Percentiles rank a stretch among this genome's conserved stretches.
Evolutionary conservation across 2,329 filamentous ascomycete species (phyloP).

Genomic region (Trichoderma simmonsii): DNA sequence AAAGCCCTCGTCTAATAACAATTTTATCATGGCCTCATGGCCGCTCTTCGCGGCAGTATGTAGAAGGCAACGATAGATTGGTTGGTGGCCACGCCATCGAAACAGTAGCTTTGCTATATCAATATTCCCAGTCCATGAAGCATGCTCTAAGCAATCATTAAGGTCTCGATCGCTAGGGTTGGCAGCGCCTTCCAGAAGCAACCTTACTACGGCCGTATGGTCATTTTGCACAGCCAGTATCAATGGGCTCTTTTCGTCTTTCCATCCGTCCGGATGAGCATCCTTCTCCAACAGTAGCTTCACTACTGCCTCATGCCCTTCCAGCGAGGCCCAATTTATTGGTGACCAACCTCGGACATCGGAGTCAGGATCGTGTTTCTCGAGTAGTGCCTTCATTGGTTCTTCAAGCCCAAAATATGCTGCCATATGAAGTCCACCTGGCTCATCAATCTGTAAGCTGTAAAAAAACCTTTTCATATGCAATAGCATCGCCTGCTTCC

Average conservation of each 20-base stretch:
- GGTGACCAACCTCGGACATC: accelerated
- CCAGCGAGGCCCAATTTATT: not conserved
- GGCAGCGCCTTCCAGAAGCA: not conserved
- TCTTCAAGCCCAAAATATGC: not conserved
- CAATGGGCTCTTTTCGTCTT: not conserved
- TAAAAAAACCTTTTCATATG: too few species aligned
- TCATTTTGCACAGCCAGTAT: accelerated
- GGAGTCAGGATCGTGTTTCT: not conserved
- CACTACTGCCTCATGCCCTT: not conserved
- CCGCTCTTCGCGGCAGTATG: not conserved
- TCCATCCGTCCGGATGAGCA: not conserved
- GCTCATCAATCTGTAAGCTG: too few species aligned
- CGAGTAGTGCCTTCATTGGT: not conserved
- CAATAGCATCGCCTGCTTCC: not conserved
- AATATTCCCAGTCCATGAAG: not conserved
- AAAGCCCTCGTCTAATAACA: not conserved
- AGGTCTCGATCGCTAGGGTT: accelerated
- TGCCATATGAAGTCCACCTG: not conserved
- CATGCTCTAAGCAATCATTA: accelerated
- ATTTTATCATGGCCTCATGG: not conserved
- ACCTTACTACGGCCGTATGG: not conserved
- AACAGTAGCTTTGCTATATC: not conserved
- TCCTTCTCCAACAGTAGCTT: not conserved
- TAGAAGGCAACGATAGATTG: accelerated
- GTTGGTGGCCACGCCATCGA: not conserved